Evolutionary conservation across 257 asterid species (phyloP), one percentile per base, ranked within the genome.

Genomic region (Ehretia macrophylla): DNA sequence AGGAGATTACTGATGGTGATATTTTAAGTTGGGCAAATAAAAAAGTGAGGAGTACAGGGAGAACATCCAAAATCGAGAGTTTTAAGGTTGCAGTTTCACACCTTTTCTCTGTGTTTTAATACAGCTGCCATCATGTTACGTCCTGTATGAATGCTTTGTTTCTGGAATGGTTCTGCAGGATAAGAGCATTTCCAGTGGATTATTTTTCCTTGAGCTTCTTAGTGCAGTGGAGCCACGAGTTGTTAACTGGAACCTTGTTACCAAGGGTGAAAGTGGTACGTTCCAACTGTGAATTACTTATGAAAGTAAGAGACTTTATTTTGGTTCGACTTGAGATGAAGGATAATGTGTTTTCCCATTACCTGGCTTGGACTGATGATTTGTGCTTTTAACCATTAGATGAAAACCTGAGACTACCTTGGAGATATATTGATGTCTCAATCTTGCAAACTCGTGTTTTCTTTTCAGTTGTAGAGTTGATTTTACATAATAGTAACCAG

Each of bases 171-270:
- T 68, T 65, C 27, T 76, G 73, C 65, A 92, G 99, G 99, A 92
- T 64, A 92, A 85, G 84, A 92, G 73, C 79, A 87, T 92, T 68
- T 86, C 95, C 54, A 83, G 35, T 67, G 99, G 99, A 74, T 65
- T 92, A 16, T 92, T 84, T 81, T 88, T 92, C 66, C 95, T 92
- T 45, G 96, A 88, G 69, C 97, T 92, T 74, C 97, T 92, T 65
- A 81, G 93, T 63, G 90, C 95, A 21, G 96, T 83, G 77, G 95
- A 88, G 81, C 97, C 97, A 39, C 84, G 99, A 63, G 99, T 88
- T 64, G 97, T 92, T 47, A 92, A 92, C 70, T 92, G 99, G 99
- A 92, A 86, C 63, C 89, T 92, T 47, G 99, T 85, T 55, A 83
- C 99, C 64, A 88, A 83, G 86, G 97, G 99, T 55, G 91, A 74